These are phyloP conservation scores for Colletotrichum sp. DNA, from an alignment of 2,329 filamentous ascomycete species.

Conservation along the genomic window DNA sequence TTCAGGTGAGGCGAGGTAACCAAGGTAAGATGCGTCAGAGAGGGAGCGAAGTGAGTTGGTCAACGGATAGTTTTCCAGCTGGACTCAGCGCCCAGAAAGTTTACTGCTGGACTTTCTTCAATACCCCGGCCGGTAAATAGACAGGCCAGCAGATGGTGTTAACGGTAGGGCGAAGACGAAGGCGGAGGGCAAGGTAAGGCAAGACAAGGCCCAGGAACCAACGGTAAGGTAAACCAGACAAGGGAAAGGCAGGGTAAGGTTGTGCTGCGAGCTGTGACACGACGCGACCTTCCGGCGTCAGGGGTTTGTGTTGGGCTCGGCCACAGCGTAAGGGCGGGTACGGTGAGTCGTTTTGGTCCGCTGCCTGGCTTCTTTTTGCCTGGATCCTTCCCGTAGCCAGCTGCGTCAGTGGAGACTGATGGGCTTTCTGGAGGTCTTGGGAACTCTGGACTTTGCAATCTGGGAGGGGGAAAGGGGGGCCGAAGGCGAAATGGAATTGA, in stretches of 20 bases:
- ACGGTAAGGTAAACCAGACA: background rate
- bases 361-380: background rate
- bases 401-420: background rate
- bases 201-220: background rate
- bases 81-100: constrained; percentile 8
- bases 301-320: constrained; percentile 11
- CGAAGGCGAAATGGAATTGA: background rate
- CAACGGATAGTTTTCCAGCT: background rate
- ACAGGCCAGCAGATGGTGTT: background rate
- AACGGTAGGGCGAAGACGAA: constrained; percentile 13
- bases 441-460: background rate
- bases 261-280: constrained; percentile 4
- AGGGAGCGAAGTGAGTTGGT: background rate
- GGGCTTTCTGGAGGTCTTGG: background rate
- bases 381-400: background rate
- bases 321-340: constrained; percentile 9
- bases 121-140: background rate
- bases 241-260: background rate
- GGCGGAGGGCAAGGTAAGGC: background rate
- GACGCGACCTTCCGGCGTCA: constrained; percentile 16
- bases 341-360: background rate
- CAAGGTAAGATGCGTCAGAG: background rate
- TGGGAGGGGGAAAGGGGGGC: background rate
- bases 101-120: constrained; percentile 3
- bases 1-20: background rate